Evolutionary conservation across 495 filamentous ascomycete species (phyloP).

Genomic region (Eremomyces bilateralis): DNA sequence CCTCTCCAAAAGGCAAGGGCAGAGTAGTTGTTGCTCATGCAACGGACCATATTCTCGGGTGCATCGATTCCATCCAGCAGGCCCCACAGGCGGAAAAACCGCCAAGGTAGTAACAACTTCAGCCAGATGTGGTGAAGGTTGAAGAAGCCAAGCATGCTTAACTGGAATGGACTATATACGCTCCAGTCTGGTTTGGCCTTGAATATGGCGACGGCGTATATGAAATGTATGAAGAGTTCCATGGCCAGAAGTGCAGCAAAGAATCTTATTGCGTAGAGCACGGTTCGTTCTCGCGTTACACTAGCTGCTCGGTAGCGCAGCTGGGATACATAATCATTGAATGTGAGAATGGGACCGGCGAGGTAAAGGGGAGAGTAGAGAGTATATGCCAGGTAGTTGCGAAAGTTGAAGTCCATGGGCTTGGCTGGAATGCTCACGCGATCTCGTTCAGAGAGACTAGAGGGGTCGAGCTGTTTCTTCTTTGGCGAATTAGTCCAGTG

Average conservation of each 20-base stretch:
- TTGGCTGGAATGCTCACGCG: conserved; percentile 56
- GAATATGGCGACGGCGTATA: conserved; percentile 85
- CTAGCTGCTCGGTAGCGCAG: conserved; percentile 45
- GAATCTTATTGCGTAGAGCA: conserved; percentile 72
- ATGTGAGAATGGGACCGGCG: conserved; percentile 80
- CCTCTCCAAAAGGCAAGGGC: conserved; percentile 83
- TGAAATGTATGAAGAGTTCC: conserved; percentile 83
- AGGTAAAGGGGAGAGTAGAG: conserved; percentile 89
- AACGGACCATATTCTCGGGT: conserved; percentile 95
- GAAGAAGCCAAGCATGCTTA: conserved; percentile 84
- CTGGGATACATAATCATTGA: conserved; percentile 96
- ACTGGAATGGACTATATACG: conserved; percentile 68
- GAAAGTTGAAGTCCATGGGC: conserved; percentile 47
- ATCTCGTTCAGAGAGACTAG: conserved; percentile 68
- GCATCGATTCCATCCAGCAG: conserved; percentile 80
- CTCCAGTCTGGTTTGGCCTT: conserved; percentile 60
- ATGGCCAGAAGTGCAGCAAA: conserved; percentile 60
- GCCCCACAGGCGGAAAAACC: conserved; percentile 90
- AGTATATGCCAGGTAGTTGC: conserved; percentile 68
- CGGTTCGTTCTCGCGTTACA: conserved; percentile 40
- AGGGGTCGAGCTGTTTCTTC: conserved; percentile 93
- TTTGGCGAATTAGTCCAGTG: conserved; percentile 43
- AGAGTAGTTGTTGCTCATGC: conserved; percentile 87
- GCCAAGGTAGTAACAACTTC: conserved; percentile 90
- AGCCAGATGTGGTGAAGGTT: conserved; percentile 97